phyloP scores from a whole-genome alignment of 306 rosid species.

The Sicyos edulis region DNA sequence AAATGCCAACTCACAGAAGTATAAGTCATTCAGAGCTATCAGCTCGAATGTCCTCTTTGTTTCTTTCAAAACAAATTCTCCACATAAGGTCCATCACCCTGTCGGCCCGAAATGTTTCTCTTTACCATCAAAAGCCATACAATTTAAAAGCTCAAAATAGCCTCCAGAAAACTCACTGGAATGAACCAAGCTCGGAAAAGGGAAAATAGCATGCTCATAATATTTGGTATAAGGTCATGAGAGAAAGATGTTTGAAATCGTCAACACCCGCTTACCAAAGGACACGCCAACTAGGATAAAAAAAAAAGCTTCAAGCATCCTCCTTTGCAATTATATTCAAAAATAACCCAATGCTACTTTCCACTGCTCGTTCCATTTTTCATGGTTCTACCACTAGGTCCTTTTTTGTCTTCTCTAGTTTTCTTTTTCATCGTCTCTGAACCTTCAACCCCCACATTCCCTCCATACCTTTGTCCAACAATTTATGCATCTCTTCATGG shows the following conservation, averaged over 20 bases:
- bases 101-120: not conserved
- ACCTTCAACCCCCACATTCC: not conserved
- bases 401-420: not conserved
- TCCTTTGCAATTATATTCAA: not conserved
- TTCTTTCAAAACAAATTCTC: not conserved
- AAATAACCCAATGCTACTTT: not conserved
- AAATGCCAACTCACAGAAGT: not conserved
- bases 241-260: not conserved
- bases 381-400: not conserved
- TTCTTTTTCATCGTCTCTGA: not conserved
- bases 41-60: not conserved
- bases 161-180: not conserved
- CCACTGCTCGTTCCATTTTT: not conserved
- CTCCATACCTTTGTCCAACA: not conserved
- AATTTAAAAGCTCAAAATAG: not conserved
- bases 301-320: not conserved
- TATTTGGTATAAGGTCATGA: not conserved
- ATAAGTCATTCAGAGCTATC: no score
- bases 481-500: not conserved
- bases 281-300: not conserved
- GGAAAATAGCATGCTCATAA: not conserved
- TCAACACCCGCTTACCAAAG: not conserved
- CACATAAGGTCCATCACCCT: not conserved
- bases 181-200: not conserved
- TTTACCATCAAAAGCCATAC: not conserved